A percentile compares a stretch with the other conserved stretches of the same genome.
Evolutionary conservation across 208 protist species (phyloP).

Genomic region (Trichomonas gallinae): DNA sequence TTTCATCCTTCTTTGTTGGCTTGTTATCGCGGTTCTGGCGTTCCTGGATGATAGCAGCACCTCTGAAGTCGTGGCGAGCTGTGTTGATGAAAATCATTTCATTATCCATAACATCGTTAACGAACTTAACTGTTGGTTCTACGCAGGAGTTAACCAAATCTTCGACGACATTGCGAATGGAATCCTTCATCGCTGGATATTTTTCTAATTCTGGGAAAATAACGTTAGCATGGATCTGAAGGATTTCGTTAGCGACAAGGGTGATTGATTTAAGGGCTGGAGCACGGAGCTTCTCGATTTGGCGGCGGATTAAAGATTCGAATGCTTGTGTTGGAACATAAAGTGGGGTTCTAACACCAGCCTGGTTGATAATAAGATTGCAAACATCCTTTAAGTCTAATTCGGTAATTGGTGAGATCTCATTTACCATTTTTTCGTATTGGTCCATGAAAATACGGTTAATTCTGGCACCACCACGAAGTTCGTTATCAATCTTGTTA

Average conservation of each 20-base stretch:
- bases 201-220: background rate
- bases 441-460: background rate
- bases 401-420: background rate
- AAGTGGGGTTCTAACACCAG: background rate
- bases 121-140: constrained; percentile 13
- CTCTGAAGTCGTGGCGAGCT: background rate
- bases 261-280: background rate
- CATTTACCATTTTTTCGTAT: background rate
- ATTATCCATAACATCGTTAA: constrained; percentile 19
- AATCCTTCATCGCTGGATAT: background rate
- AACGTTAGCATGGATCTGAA: background rate
- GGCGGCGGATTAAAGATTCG: background rate
- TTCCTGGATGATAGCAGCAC: background rate
- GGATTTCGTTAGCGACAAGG: background rate
- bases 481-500: background rate
- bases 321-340: background rate
- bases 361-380: background rate
- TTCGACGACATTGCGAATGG: background rate
- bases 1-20: background rate
- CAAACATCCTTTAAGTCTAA: background rate
- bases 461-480: constrained; percentile 15
- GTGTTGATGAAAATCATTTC: constrained; percentile 22
- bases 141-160: background rate
- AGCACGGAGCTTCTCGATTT: constrained; percentile 1
- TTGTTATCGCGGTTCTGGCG: background rate